phyloP scores from a whole-genome alignment of 495 filamentous ascomycete genomes.

The Aspergillus steynii region DNA sequence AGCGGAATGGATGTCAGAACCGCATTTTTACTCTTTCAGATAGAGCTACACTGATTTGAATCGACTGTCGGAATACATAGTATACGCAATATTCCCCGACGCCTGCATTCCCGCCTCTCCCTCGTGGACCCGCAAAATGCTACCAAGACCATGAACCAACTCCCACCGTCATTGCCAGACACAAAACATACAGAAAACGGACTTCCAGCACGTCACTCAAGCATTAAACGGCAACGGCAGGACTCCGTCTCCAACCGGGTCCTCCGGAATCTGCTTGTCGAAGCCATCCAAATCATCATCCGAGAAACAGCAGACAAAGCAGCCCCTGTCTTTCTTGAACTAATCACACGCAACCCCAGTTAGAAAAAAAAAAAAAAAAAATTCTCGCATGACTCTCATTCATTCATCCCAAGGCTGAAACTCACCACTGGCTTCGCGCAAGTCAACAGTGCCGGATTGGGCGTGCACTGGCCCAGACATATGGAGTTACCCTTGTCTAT shows the following conservation, averaged over 20 bases:
- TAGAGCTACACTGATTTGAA: neutral
- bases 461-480: constrained; percentile 27
- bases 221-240: neutral
- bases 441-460: constrained; percentile 12
- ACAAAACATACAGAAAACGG: neutral
- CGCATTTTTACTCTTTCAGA: neutral
- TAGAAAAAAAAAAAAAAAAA: neutral
- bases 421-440: constrained; percentile 8
- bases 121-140: neutral
- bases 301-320: constrained; percentile 19
- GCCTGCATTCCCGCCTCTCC: neutral
- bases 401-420: neutral
- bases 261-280: neutral
- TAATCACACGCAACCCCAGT: neutral
- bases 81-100: neutral
- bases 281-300: constrained; percentile 18
- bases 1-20: neutral
- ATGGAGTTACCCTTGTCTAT: constrained; percentile 30
- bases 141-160: neutral
- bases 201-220: neutral
- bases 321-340: constrained; percentile 13
- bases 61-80: neutral
- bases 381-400: no score
- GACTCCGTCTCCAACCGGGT: neutral
- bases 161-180: neutral